A percentile compares a stretch with the other conserved stretches of the same genome.
These are phyloP conservation scores for Aspergillus piperis DNA, from an alignment of 2,329 filamentous ascomycete genomes.

Conservation along the genomic window DNA sequence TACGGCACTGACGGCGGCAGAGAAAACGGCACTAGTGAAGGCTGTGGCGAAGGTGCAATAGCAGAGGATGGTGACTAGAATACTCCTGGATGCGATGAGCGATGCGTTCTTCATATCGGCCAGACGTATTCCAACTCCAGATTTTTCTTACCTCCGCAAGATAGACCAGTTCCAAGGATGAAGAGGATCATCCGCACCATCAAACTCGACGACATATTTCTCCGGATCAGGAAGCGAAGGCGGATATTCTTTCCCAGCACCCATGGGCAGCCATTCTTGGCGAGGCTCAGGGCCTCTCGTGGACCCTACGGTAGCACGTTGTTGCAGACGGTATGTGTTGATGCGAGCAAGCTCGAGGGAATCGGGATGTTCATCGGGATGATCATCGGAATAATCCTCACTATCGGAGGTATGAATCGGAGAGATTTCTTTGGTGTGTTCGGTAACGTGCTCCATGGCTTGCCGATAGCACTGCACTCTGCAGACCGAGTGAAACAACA, in stretches of 20 bases:
- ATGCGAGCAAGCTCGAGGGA: constrained; percentile 25
- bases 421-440: neutral
- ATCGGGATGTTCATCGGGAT: constrained; percentile 16
- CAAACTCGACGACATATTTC: constrained; percentile 59
- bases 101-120: neutral
- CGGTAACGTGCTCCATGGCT: neutral
- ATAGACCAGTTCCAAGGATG: constrained; percentile 57
- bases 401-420: constrained; percentile 1
- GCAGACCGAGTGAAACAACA: neutral
- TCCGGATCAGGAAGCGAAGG: constrained; percentile 52
- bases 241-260: constrained; percentile 52
- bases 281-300: constrained; percentile 21
- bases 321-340: constrained; percentile 25
- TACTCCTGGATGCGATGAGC: constrained; percentile 10
- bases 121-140: neutral
- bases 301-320: constrained; percentile 25
- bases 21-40: constrained; percentile 66
- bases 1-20: constrained; percentile 60
- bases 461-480: neutral
- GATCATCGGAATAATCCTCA: constrained; percentile 2
- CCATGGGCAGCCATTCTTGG: constrained; percentile 29
- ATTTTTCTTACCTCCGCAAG: constrained; percentile 41
- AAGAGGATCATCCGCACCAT: constrained; percentile 53
- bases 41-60: constrained; percentile 55
- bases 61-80: constrained; percentile 28